Percentiles rank a stretch among this genome's conserved stretches.
Evolutionary conservation across 2,329 filamentous ascomycete genomes (phyloP).

Genomic region (Metarhizium guizhouense): DNA sequence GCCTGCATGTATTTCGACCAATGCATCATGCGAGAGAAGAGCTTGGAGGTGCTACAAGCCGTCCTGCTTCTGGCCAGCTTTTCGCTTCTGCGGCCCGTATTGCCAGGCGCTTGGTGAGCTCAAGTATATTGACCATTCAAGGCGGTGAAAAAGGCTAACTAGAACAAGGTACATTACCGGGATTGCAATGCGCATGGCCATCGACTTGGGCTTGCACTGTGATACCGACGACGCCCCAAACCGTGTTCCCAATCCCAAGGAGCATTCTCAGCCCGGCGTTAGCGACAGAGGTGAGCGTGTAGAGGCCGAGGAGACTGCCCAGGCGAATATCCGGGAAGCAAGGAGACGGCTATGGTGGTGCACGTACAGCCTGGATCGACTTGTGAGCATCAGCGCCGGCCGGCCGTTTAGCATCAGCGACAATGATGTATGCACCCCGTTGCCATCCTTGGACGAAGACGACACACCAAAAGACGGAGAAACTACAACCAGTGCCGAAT

Average conservation of each 20-base stretch:
- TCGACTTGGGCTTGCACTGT: conserved; percentile 84
- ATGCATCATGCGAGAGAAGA: conserved; percentile 62
- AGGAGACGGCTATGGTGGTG: conserved; percentile 91
- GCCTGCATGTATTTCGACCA: conserved; percentile 25
- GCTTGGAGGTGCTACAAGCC: conserved; percentile 81
- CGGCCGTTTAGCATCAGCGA: conserved; percentile 88
- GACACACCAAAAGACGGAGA: conserved; percentile 20
- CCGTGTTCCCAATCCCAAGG: neutral
- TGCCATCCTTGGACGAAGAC: conserved; percentile 82
- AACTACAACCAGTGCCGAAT: conserved; percentile 31
- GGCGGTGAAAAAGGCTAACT: neutral
- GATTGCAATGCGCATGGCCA: conserved; percentile 77
- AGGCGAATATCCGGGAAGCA: conserved; percentile 52
- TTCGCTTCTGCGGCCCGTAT: conserved; percentile 79
- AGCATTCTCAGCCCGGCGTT: neutral
- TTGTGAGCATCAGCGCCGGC: conserved; percentile 88
- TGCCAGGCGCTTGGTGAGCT: conserved; percentile 75
- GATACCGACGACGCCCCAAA: conserved; percentile 57
- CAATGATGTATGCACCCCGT: conserved; percentile 89
- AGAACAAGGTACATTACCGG: conserved; percentile 70
- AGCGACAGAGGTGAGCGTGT: neutral
- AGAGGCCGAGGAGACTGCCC: neutral
- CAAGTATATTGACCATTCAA: no score
- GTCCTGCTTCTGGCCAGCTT: conserved; percentile 84
- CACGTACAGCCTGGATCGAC: conserved; percentile 83